Evolutionary conservation across 2,329 filamentous ascomycete species (phyloP), one percentile per base, ranked within the genome.

Genomic region (Ophiostoma angusticollis): DNA sequence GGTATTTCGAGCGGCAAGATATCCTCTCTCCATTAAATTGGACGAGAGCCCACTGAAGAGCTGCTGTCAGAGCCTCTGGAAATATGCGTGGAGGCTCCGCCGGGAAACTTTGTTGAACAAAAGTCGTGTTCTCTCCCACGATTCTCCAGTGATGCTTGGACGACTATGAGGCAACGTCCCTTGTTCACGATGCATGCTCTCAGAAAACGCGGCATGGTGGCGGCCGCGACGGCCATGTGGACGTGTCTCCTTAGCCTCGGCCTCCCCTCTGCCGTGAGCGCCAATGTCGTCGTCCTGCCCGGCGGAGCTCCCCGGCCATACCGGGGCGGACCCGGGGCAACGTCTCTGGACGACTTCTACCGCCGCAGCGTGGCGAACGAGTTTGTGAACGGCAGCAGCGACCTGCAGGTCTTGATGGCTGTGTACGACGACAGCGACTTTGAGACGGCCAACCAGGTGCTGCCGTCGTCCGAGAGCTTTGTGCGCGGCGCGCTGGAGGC

Each of bases 401-500:
- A 45, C 9, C 35, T 43, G 11, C 23, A 45, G n/a, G 41, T 56
- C 39, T n/a, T 54, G 44, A 39, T 56, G 34, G 47, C 45, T 17
- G 47, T 47, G 9, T 54, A 33, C 18, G 41, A 47, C 35, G 42
- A 44, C 39, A 28, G 18, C 38, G 37, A 33, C n/a, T 41, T 41
- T 21, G 25, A 38, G 11, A 39, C 31, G 18, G 35, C 37, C 41
- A 42, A 42, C 39, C 40, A 35, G 35, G 23, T 55, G 39, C 41
- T 47, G 25, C 49, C 54, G 1, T 57, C 54, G 24, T 47, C 43
- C 18, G 58, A 60, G 41, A 62, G 64, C 19, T 59, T 71, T 45
- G 55, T 70, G 16, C 56, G 62, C 14, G 59, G 62, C 13, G 60
- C 60, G 4, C 53, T 69, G 30, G 55, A 63, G 23, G 67, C 67